Conservation (phyloP, 108 stramenopile genomes). For the Mediolabrus comicus region DNA sequence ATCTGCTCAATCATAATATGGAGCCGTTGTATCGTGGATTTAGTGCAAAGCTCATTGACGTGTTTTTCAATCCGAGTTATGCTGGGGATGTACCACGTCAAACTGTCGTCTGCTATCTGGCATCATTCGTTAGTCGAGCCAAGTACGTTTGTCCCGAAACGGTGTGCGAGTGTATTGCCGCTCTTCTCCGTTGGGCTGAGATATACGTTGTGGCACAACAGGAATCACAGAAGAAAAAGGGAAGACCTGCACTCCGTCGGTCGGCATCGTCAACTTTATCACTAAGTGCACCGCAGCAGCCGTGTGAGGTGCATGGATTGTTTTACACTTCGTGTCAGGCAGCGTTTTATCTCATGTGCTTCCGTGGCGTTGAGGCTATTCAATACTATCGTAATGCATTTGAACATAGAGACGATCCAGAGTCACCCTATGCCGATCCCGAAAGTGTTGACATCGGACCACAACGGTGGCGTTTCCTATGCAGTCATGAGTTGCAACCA, state of each 20-base stretch:
- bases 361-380: slow-evolving; percentile 83
- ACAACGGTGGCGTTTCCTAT: slow-evolving; percentile 67
- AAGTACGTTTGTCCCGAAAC: slow-evolving; percentile 79
- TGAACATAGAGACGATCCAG: slow-evolving; percentile 29
- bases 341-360: slow-evolving; percentile 97
- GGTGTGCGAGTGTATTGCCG: slow-evolving; percentile 72
- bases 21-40: slow-evolving; percentile 74
- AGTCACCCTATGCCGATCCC: slow-evolving; percentile 36
- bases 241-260: neutral
- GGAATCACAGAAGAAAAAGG: neutral
- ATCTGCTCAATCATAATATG: slow-evolving; percentile 14
- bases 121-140: slow-evolving; percentile 93
- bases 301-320: slow-evolving; percentile 74
- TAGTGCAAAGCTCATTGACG: slow-evolving; percentile 68
- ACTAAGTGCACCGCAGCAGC: slow-evolving; percentile 50
- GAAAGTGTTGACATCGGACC: slow-evolving; percentile 51
- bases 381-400: slow-evolving; percentile 53
- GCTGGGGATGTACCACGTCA: slow-evolving; percentile 70
- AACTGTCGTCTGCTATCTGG: slow-evolving; percentile 90
- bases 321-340: slow-evolving; percentile 96
- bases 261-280: slow-evolving; percentile 22
- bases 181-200: slow-evolving; percentile 86
- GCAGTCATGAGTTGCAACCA: slow-evolving; percentile 75
- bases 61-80: slow-evolving; percentile 69
- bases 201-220: slow-evolving; percentile 67